Evolutionary conservation across 208 protist genomes (phyloP).

Genomic region (Crithidia brevicula): DNA sequence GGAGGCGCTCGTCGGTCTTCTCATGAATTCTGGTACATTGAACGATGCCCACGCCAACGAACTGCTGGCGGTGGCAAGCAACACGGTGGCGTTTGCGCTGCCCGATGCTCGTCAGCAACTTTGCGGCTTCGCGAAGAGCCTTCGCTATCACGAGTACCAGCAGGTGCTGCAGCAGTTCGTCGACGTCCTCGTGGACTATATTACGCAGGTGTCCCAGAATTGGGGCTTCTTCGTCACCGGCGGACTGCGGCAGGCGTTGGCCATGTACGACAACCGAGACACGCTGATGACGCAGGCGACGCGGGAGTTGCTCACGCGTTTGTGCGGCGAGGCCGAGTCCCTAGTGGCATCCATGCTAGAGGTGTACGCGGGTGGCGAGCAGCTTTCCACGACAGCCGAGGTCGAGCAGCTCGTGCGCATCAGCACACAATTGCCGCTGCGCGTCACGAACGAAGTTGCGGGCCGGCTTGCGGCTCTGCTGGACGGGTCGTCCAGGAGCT

Average conservation of each 20-base stretch:
- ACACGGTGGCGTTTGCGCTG: constrained; percentile 18
- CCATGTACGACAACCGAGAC: constrained; percentile 27
- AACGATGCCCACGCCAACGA: constrained; percentile 66
- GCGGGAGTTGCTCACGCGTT: constrained; percentile 21
- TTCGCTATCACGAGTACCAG: constrained; percentile 42
- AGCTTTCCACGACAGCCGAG: constrained; percentile 30
- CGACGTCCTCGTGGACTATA: constrained; percentile 48
- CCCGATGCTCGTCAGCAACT: constrained; percentile 30
- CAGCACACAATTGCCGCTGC: constrained; percentile 29
- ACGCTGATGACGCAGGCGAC: constrained; percentile 27
- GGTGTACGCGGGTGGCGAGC: constrained; percentile 18
- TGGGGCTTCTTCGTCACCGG: constrained; percentile 65
- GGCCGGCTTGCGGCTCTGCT: constrained; percentile 28
- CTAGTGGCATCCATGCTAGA: constrained; percentile 38
- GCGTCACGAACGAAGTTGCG: constrained; percentile 27
- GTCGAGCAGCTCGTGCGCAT: constrained; percentile 42
- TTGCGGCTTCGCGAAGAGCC: constrained; percentile 14
- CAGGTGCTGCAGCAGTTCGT: constrained; percentile 48
- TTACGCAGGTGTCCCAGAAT: constrained; percentile 45
- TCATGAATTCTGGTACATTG: constrained; percentile 49
- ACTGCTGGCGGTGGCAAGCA: constrained; percentile 52
- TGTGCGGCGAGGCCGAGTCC: constrained; percentile 42
- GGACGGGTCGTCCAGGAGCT: not conserved
- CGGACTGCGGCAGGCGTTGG: constrained; percentile 19
- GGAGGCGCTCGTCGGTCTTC: constrained; percentile 54